Evolutionary conservation across 805 yeast species (phyloP).

Genomic region (Sugiyamaella mastotermitis): DNA sequence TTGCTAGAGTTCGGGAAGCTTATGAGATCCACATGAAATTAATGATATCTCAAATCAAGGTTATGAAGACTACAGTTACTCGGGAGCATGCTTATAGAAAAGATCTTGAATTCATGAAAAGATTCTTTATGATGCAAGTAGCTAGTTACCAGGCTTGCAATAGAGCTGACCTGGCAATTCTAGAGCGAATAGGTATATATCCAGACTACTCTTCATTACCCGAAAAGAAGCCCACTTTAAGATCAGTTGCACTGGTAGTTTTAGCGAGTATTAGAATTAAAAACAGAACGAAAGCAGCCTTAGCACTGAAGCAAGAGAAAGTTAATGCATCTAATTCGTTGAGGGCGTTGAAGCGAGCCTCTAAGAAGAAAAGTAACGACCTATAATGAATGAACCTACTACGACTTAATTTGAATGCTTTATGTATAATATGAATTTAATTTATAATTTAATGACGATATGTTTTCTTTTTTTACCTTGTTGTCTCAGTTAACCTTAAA

Average conservation of each 20-base stretch:
- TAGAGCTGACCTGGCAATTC: conserved; percentile 24
- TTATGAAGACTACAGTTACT: conserved; percentile 15
- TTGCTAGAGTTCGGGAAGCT: not conserved
- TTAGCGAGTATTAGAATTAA: conserved; percentile 27
- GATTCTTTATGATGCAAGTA: conserved; percentile 26
- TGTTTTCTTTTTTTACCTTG: no score
- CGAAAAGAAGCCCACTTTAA: conserved; percentile 16
- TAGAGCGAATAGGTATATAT: conserved; percentile 19
- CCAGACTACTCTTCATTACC: conserved; percentile 10
- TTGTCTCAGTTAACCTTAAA: no score
- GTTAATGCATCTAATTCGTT: no score
- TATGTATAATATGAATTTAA: no score
- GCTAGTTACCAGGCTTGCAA: conserved; percentile 27
- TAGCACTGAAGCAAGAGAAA: no score
- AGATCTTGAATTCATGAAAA: conserved; percentile 31
- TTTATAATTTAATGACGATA: no score
- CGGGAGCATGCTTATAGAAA: conserved; percentile 17
- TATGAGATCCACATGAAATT: not conserved
- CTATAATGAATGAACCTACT: no score
- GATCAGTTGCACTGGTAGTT: conserved; percentile 24
- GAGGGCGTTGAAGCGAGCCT: no score
- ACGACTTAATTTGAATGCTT: no score
- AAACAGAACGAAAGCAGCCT: no score
- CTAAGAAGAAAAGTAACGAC: no score
- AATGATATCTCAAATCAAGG: conserved; percentile 17